Evolutionary conservation across 345 rosid genomes (phyloP).

Genomic region (Mallotus nudiflorus): DNA sequence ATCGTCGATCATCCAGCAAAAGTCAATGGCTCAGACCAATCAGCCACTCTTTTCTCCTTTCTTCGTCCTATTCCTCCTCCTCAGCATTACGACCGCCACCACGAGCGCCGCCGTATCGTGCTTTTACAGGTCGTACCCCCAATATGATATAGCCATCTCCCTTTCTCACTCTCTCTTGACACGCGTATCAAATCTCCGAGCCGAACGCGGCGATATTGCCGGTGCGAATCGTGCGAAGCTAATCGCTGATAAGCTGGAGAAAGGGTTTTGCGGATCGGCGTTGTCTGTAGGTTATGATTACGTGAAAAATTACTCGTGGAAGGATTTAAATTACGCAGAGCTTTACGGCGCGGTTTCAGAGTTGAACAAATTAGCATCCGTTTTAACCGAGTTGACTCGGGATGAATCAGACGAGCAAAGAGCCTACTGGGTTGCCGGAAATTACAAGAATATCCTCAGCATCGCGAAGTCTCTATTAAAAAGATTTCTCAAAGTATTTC

Average conservation of each 20-base stretch:
- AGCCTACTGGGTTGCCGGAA: slow-evolving; percentile 48
- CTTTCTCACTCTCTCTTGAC: slow-evolving; percentile 63
- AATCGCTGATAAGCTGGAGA: slow-evolving; percentile 55
- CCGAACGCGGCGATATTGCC: slow-evolving; percentile 57
- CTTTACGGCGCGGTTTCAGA: slow-evolving; percentile 55
- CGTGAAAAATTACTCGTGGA: slow-evolving; percentile 69
- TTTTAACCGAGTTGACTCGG: slow-evolving; percentile 47
- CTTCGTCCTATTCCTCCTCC: slow-evolving; percentile 25
- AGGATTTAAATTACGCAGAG: slow-evolving; percentile 53
- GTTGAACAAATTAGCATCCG: slow-evolving; percentile 52
- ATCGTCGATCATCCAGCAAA: too few relatives aligned
- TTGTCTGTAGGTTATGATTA: slow-evolving; percentile 84
- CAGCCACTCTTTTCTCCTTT: slow-evolving; percentile 17
- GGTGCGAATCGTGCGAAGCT: slow-evolving; percentile 59
- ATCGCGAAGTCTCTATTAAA: slow-evolving; percentile 45
- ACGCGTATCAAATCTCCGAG: slow-evolving; percentile 77
- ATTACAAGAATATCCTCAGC: slow-evolving; percentile 50
- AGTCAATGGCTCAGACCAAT: slow-evolving; percentile 35
- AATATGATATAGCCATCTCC: slow-evolving; percentile 49
- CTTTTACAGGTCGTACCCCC: slow-evolving; percentile 34
- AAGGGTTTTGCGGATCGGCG: slow-evolving; percentile 43
- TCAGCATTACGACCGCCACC: too few relatives aligned
- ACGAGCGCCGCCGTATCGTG: slow-evolving; percentile 29
- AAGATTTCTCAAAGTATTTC: slow-evolving; percentile 52
- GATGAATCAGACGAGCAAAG: slow-evolving; percentile 48